These are phyloP conservation scores for Globisporangium paroecandrum DNA, from an alignment of 352 stramenopile species.

Conservation along the genomic window DNA sequence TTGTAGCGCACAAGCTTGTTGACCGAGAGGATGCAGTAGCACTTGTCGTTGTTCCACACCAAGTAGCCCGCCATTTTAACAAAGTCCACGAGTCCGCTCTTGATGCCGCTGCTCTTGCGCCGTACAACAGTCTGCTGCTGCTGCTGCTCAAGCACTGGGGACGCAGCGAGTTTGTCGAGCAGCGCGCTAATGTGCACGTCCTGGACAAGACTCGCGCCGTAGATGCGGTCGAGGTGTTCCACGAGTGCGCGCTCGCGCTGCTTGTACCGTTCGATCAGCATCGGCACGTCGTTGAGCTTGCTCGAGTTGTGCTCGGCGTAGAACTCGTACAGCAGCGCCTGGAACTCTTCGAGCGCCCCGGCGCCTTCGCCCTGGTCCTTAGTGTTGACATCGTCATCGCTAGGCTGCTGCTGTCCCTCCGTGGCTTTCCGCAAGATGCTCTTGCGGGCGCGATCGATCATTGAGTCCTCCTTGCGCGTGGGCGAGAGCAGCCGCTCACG, in stretches of 20 bases:
- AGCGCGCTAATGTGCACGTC: slow-evolving; percentile 32
- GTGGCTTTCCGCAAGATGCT: slow-evolving; percentile 17
- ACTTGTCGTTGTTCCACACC: slow-evolving; percentile 32
- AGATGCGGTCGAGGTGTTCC: slow-evolving; percentile 66
- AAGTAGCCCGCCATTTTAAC: slow-evolving; percentile 41
- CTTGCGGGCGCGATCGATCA: slow-evolving; percentile 19
- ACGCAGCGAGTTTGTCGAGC: slow-evolving; percentile 21
- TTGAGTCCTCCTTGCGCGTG: slow-evolving; percentile 25
- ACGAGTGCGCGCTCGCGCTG: slow-evolving; percentile 50
- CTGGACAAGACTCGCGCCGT: slow-evolving; percentile 39
- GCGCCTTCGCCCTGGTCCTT: slow-evolving; percentile 8
- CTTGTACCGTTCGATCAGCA: slow-evolving; percentile 48
- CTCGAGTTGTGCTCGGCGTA: slow-evolving; percentile 58
- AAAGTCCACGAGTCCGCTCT: slow-evolving; percentile 40
- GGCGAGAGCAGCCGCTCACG: slow-evolving; percentile 27
- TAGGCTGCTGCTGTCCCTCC: background rate
- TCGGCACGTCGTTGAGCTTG: slow-evolving; percentile 57
- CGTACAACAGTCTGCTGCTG: background rate
- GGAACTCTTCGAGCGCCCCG: slow-evolving; percentile 19
- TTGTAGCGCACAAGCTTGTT: slow-evolving; percentile 53
- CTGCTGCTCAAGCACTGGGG: background rate
- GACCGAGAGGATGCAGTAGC: slow-evolving; percentile 45
- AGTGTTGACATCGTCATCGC: background rate
- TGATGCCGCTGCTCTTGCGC: slow-evolving; percentile 27
- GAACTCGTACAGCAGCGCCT: slow-evolving; percentile 40